Percentiles rank a stretch among this genome's conserved stretches.
Conservation (phyloP, 2,329 filamentous ascomycete species). For the Mycosphaerelloides madeirae region DNA sequence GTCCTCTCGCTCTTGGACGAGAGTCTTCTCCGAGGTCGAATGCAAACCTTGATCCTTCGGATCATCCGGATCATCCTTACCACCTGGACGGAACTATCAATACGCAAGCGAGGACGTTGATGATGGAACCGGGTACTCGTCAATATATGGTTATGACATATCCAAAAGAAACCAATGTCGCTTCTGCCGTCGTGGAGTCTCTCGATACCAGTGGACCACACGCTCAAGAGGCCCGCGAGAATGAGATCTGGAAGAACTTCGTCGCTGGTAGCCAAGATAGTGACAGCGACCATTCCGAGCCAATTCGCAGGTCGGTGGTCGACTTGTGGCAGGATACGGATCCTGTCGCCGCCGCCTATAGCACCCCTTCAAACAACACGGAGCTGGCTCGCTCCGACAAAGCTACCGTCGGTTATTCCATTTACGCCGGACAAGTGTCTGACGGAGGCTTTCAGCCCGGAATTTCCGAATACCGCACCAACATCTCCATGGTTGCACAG, state of each 20-base stretch:
- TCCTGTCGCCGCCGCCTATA: slow-evolving; percentile 1
- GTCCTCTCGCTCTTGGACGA: too few relatives aligned
- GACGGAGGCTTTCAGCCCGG: neutral
- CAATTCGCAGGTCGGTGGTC: neutral
- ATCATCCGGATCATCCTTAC: too few relatives aligned
- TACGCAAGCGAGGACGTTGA: too few relatives aligned
- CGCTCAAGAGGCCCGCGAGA: slow-evolving; percentile 9
- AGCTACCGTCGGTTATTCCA: slow-evolving; percentile 11
- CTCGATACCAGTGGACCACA: neutral
- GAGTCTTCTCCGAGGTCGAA: too few relatives aligned
- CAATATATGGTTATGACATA: too few relatives aligned
- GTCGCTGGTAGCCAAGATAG: slow-evolving; percentile 19
- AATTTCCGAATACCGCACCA: neutral
- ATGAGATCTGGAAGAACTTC: slow-evolving; percentile 25
- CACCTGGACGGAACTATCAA: too few relatives aligned
- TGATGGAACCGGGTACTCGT: too few relatives aligned
- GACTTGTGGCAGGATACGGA: neutral
- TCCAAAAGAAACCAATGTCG: too few relatives aligned
- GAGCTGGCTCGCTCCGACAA: slow-evolving; percentile 8
- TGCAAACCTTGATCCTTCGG: too few relatives aligned
- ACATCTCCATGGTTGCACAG: slow-evolving; percentile 15
- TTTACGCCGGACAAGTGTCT: neutral
- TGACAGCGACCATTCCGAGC: slow-evolving; percentile 10
- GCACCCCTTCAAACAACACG: neutral
- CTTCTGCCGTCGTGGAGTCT: too few relatives aligned